A percentile compares a stretch with the other conserved stretches of the same genome.
These are phyloP conservation scores for Leonotis leonurus DNA, from an alignment of 257 asterid genomes.

Conservation along the genomic window DNA sequence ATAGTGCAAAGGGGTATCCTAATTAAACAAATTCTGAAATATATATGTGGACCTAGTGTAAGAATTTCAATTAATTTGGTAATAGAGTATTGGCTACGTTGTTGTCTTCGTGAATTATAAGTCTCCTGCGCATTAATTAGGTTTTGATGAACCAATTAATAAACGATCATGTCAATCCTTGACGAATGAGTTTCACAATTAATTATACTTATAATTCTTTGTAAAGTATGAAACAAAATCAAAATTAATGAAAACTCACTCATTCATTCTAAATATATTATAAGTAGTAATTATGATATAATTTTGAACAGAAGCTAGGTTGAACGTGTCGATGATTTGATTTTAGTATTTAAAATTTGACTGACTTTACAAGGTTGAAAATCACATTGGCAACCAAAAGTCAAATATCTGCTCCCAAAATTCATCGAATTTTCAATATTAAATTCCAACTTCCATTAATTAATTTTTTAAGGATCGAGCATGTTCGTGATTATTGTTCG, in stretches of 20 bases:
- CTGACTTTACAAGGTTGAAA: constrained; percentile 12
- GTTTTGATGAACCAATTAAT: too few species aligned
- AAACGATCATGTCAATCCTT: too few species aligned
- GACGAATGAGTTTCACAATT: too few species aligned
- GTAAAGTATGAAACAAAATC: background rate
- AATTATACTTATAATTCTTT: too few species aligned
- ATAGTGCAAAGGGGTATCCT: too few species aligned
- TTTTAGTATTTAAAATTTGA: background rate
- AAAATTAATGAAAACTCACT: background rate
- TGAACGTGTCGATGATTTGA: background rate
- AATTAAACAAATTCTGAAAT: too few species aligned
- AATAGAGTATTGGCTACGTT: background rate
- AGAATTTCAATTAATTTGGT: background rate
- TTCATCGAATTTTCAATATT: background rate
- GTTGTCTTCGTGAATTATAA: background rate
- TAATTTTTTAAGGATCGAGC: background rate
- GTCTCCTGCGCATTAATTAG: background rate
- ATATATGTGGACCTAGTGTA: too few species aligned
- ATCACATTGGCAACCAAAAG: constrained; percentile 4
- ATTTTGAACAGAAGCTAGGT: background rate
- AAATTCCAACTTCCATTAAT: background rate
- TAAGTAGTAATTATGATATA: background rate
- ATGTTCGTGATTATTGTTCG: too few species aligned
- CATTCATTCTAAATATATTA: too few species aligned
- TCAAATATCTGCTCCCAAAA: background rate